Evolutionary conservation across 768 basidiomycete species (phyloP), one percentile per base, ranked within the genome.

Genomic region (Suillus hirtellus): DNA sequence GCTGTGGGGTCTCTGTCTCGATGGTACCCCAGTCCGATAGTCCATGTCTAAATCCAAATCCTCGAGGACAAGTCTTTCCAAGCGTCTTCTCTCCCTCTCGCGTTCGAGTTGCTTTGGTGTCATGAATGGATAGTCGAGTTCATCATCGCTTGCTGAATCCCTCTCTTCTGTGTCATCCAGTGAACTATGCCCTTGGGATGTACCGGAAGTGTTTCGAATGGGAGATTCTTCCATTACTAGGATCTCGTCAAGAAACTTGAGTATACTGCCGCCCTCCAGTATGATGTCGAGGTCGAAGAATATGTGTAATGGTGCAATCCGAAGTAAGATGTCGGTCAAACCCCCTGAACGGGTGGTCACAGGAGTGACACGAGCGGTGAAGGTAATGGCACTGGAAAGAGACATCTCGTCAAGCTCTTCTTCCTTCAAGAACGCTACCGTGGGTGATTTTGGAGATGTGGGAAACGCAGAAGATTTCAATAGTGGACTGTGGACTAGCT

Each of bases 251-350:
- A 89, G 44, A 65, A 89, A 90, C 0, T 74, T 69, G 40, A 84
- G 69, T 52, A 80, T 75, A 64, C 73, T 78, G 59, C 64, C 69
- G 67, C 76, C 67, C 63, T 78, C 70, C 58, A 85, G 66, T 21
- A 80, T 66, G 61, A 78, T 71, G 40, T 75, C 82, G 53, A 93
- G 76, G 71, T 96, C 93, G 34, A 92, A 59, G 69, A 93, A 92
- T n/a, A 90, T 47, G 69, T 95, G 93, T 11, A 96, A 68, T 11
- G 94, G 89, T 11, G 78, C 77, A 9, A 85, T 69, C 35, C 82
- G 77, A 38, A 86, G 58, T 5, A 77, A 69, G 43, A 73, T n/a
- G 63, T 64, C 59, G 38, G 49, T 24, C 59, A 64, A 21, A 2
- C 24, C 53, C 40, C 66, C 58, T 31, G 58, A 55, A 15, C 63